Base-by-base conservation (phyloP, 352 stramenopile species). In the Globisporangium polare region DNA sequence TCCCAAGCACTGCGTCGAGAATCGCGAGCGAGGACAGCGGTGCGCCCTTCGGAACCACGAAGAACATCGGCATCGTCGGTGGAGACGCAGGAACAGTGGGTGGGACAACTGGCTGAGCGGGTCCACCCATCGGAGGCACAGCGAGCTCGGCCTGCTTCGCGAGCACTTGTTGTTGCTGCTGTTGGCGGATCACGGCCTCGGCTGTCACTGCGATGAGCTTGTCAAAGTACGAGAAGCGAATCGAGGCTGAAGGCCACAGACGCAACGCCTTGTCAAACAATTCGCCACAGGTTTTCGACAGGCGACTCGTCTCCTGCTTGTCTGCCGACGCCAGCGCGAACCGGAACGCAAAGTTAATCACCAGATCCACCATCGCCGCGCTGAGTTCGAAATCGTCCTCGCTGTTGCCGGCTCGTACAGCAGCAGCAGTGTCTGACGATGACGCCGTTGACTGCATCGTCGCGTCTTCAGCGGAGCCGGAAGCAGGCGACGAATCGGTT, bases 311-410 rank as follows among this genome's bases (percentile, higher is more conserved):
- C 62, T 95, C 88, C 58, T 94, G 86, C 69, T 94, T 95, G 50
- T 96, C 86, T 8, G 88, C 88, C n/a, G 88, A 96, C 26, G 84
- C 86, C 35, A 97, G 65, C 18, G 88, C 86, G 68, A 95, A 94
- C 5, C 89, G 78, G 53, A 96, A 94, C 42, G 83, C 80, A 68
- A 97, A 97, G 52, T 98, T 98, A 56, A 98, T 81, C 31, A 98
- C 75, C 47, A 97, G 73, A 62, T 98, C 90, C 24, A 97, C 76
- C 83, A 96, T 96, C 9, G 84, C 81, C 9, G 76, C 65, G 62
- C 81, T 96, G 31, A 96, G 53, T 52, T 96, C 85, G 46, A 96
- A 96, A 31, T 96, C 88, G 47, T 96, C 88, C 53, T 96, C 88
- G 26, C 64, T 81, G 58, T 68, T 85, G 2, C 65, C 62, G 2